Evolutionary conservation across 345 rosid species (phyloP).

Genomic region (Abelmoschus esculentus): DNA sequence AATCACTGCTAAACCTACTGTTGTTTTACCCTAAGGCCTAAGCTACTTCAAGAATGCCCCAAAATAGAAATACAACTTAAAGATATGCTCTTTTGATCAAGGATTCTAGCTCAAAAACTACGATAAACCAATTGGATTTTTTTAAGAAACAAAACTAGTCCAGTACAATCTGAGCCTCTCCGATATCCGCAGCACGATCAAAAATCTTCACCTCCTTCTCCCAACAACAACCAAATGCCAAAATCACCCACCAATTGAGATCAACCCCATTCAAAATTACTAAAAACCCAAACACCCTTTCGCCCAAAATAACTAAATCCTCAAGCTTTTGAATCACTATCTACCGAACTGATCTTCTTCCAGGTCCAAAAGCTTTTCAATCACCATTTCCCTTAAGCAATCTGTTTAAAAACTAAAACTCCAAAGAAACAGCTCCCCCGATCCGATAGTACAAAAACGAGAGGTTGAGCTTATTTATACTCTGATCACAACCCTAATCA

Average conservation of each 20-base stretch:
- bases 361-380: slow-evolving; percentile 22
- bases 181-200: slow-evolving; percentile 17
- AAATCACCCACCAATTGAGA: slow-evolving; percentile 24
- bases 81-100: slow-evolving; percentile 8
- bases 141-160: slow-evolving; percentile 23
- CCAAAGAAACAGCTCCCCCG: slow-evolving; percentile 12
- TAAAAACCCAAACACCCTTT: slow-evolving; percentile 15
- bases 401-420: slow-evolving; percentile 14
- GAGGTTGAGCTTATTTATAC: slow-evolving; percentile 14
- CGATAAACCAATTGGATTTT: slow-evolving; percentile 28
- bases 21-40: not conserved
- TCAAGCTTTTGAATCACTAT: slow-evolving; percentile 12
- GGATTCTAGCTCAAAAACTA: slow-evolving; percentile 16
- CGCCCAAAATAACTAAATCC: slow-evolving; percentile 4
- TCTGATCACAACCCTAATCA: slow-evolving; percentile 24
- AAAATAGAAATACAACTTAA: slow-evolving; percentile 3
- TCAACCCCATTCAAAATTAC: slow-evolving; percentile 11
- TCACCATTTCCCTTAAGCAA: slow-evolving; percentile 13
- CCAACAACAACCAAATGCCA: slow-evolving; percentile 17
- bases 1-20: slow-evolving; percentile 12
- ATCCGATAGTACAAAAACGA: slow-evolving; percentile 12
- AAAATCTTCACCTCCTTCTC: slow-evolving; percentile 28
- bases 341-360: slow-evolving; percentile 34
- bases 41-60: slow-evolving; percentile 16
- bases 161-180: slow-evolving; percentile 21